These are phyloP conservation scores for Tylopilus sp. DNA, from an alignment of 1,284 basidiomycete species.

Conservation along the genomic window DNA sequence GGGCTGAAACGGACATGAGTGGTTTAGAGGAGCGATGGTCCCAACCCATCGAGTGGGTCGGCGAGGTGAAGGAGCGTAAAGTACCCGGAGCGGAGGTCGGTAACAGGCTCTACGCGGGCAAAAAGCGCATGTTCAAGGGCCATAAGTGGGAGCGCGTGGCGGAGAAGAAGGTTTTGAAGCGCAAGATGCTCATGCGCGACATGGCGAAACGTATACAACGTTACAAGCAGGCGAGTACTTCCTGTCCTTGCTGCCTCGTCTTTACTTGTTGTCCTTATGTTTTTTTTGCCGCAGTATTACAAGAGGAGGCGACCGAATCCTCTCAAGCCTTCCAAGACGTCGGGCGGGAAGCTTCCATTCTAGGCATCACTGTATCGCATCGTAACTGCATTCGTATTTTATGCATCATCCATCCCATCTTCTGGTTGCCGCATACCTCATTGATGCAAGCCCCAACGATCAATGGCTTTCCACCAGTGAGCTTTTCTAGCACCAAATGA, in stretches of 20 bases:
- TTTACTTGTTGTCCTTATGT: constrained; percentile 1
- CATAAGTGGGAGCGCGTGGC: constrained; percentile 72
- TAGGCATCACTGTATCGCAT: constrained; percentile 27
- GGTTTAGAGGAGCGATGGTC: constrained; percentile 33
- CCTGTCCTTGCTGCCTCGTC: not conserved
- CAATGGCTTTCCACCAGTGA: not conserved
- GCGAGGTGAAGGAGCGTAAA: constrained; percentile 47
- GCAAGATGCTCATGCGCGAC: constrained; percentile 55
- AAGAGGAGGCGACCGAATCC: constrained; percentile 51
- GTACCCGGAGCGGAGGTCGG: constrained; percentile 52
- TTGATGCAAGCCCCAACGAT: not conserved
- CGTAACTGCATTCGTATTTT: not conserved
- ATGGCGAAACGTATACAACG: constrained; percentile 61
- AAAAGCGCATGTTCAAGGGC: constrained; percentile 82
- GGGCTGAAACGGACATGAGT: constrained; percentile 2
- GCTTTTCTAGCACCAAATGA: not conserved
- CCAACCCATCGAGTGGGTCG: constrained; percentile 53
- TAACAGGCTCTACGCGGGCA: constrained; percentile 63
- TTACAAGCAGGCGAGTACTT: constrained; percentile 56
- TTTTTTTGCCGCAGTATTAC: constrained; percentile 40
- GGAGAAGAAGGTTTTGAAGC: constrained; percentile 43
- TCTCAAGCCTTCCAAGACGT: constrained; percentile 47
- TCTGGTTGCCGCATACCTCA: not conserved
- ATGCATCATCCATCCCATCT: not conserved
- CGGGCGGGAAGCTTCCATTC: constrained; percentile 50